A percentile compares a stretch with the other conserved stretches of the same genome.
Evolutionary conservation across 2,329 filamentous ascomycete species (phyloP).

Genomic region (Amesomyces nigricolor): DNA sequence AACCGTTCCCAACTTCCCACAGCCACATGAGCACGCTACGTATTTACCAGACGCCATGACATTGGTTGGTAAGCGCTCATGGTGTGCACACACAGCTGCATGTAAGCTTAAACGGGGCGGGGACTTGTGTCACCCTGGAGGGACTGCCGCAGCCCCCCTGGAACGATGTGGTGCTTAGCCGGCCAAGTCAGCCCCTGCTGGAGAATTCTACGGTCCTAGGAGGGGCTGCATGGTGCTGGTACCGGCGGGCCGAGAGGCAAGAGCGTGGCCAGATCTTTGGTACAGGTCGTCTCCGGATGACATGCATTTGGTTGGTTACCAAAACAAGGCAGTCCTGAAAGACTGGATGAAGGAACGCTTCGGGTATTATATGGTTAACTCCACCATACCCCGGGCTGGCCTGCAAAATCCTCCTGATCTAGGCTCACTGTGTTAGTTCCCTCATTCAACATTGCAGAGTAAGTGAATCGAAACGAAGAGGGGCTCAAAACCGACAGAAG

Average conservation of each 20-base stretch:
- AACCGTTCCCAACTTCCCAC: no score
- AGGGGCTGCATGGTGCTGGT: background rate
- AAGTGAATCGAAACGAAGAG: background rate
- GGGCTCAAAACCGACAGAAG: background rate
- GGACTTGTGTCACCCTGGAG: background rate
- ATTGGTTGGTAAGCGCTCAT: slow-evolving; percentile 6
- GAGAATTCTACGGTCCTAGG: slow-evolving; percentile 5
- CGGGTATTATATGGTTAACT: slow-evolving; percentile 5
- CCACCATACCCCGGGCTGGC: background rate
- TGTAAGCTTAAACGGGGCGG: background rate
- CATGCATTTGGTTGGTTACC: background rate
- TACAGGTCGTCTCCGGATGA: background rate
- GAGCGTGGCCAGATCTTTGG: slow-evolving; percentile 9
- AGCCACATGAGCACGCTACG: no score
- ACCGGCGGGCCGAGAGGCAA: slow-evolving; percentile 1
- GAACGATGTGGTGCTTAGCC: no score
- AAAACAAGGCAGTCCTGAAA: background rate
- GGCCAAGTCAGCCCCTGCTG: slow-evolving; percentile 5
- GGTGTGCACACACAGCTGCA: background rate
- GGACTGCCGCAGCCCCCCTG: no score
- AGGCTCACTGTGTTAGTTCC: background rate
- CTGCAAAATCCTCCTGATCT: background rate
- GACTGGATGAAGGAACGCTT: background rate
- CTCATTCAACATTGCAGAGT: background rate
- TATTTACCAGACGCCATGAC: background rate